These are phyloP conservation scores for Globisporangium heterothallicum DNA, from an alignment of 352 stramenopile species.

Conservation along the genomic window DNA sequence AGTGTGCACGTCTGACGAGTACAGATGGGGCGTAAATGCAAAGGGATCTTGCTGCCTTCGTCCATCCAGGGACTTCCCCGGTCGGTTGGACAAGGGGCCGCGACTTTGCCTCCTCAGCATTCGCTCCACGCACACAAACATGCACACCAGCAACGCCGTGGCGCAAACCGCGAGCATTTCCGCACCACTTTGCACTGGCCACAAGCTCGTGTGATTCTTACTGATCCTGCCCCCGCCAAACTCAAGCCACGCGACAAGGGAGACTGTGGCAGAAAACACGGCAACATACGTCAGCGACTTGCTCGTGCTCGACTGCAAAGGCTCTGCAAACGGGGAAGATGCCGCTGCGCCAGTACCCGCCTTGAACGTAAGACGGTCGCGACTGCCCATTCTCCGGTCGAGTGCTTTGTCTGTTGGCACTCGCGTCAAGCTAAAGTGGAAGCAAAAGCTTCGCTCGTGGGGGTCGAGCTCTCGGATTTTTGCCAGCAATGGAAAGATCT, in stretches of 20 bases:
- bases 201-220: slow-evolving; percentile 4
- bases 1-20: slow-evolving; percentile 9
- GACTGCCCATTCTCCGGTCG: neutral
- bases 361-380: too few relatives aligned
- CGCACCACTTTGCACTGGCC: slow-evolving; percentile 20
- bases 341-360: neutral
- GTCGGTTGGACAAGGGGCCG: neutral
- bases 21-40: neutral
- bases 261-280: neutral
- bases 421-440: slow-evolving; percentile 22
- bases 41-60: neutral
- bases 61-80: neutral
- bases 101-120: neutral
- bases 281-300: neutral
- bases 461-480: slow-evolving; percentile 13
- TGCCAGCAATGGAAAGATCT: slow-evolving; percentile 16
- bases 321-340: neutral
- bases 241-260: slow-evolving; percentile 8
- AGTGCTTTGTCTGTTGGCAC: neutral
- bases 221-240: slow-evolving; percentile 18
- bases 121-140: slow-evolving; percentile 3
- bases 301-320: neutral
- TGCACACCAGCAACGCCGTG: neutral
- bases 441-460: slow-evolving; percentile 14
- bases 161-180: slow-evolving; percentile 7